Conservation (phyloP, 257 asterid genomes). For the Fraxinus excelsior region DNA sequence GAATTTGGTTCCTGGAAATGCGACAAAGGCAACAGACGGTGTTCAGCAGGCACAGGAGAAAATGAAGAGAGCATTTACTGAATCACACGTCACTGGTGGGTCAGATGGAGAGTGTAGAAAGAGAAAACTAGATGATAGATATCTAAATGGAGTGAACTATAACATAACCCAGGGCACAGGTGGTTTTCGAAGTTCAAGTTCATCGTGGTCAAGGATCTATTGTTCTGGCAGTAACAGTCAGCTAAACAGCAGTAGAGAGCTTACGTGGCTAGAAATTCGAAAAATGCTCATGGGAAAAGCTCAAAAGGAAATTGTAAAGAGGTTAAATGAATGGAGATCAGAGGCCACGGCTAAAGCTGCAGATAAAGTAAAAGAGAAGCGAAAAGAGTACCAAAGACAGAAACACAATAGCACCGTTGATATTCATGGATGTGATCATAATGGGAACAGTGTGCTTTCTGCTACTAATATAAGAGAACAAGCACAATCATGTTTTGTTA, state of each 20-base stretch:
- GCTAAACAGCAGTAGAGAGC: constrained; percentile 42
- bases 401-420: constrained; percentile 23
- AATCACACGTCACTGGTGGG: constrained; percentile 35
- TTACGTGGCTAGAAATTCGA: constrained; percentile 40
- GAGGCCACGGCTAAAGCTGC: constrained; percentile 29
- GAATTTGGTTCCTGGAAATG: constrained; percentile 25
- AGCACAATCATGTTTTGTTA: constrained; percentile 25
- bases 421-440: constrained; percentile 30
- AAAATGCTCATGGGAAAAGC: constrained; percentile 53
- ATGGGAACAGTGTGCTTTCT: constrained; percentile 37
- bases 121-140: constrained; percentile 42
- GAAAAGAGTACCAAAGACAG: constrained; percentile 38
- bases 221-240: constrained; percentile 32
- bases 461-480: constrained; percentile 29
- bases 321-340: constrained; percentile 42
- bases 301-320: constrained; percentile 44
- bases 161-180: constrained; percentile 29
- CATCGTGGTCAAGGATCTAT: constrained; percentile 32
- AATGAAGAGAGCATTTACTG: constrained; percentile 62
- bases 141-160: constrained; percentile 34
- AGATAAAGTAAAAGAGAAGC: constrained; percentile 32
- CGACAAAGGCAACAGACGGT: constrained; percentile 37
- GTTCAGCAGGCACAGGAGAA: constrained; percentile 41
- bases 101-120: constrained; percentile 37
- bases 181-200: constrained; percentile 24